Conservation (phyloP, 2,329 filamentous ascomycete species). For the Botrytis hyacinthi region DNA sequence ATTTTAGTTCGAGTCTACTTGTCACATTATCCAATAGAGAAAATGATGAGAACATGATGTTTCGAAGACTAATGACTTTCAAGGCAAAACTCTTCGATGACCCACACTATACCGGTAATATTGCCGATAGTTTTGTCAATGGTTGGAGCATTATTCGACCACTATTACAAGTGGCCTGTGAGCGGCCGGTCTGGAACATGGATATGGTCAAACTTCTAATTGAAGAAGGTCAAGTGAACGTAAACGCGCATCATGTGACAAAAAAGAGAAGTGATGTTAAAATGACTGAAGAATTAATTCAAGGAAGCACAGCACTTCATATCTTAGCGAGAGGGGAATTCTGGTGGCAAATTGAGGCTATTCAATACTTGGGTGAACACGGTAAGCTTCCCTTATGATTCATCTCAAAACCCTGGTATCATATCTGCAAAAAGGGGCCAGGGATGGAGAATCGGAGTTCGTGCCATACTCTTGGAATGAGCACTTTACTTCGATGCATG, state of each 20-base stretch:
- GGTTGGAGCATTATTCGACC: not conserved
- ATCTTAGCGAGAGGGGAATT: conserved; percentile 14
- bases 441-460: too few species aligned
- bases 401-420: not conserved
- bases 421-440: too few species aligned
- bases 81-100: conserved; percentile 19
- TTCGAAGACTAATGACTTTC: not conserved
- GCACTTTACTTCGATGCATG: not conserved
- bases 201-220: conserved; percentile 40
- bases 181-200: conserved; percentile 38
- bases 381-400: conserved; percentile 18
- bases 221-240: conserved; percentile 38
- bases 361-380: conserved; percentile 30
- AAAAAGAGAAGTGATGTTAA: not conserved
- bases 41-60: not conserved
- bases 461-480: not conserved
- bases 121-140: not conserved
- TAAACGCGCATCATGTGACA: conserved; percentile 31
- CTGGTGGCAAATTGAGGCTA: conserved; percentile 27
- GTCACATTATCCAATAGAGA: not conserved
- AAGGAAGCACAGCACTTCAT: conserved; percentile 23
- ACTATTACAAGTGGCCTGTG: conserved; percentile 4
- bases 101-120: not conserved
- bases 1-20: not conserved
- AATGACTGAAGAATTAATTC: not conserved